Evolutionary conservation across 2,329 filamentous ascomycete genomes (phyloP), one percentile per base, ranked within the genome.

Genomic region (Diaporthe destruens): DNA sequence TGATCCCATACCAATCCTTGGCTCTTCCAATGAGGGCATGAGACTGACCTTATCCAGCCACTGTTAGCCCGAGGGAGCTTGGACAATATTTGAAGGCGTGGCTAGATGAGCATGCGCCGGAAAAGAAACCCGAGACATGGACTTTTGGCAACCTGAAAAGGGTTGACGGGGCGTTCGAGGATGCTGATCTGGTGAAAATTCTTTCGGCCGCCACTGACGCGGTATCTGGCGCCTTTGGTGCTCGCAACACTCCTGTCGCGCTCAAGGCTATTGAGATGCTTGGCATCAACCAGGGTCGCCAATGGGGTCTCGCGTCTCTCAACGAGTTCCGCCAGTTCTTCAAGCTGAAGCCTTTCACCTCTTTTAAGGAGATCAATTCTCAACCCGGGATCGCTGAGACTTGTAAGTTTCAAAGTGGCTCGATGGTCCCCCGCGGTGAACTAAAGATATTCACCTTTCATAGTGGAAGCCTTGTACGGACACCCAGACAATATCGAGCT

Each of bases 341-440:
- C 56, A 61, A 61, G 56, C 8, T 61, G 23, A 61, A 61, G 23
- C 56, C 56, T 12, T 61, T 61, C 36, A 61, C 56, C 6, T 61
- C 56, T 44, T 61, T 61, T 36, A 29, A 61, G 16, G 56, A 61
- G 11, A 29, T 61, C 0, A 61, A 61, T 14, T 29, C 36, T 23
- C 36, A 44, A 23, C 56, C 36, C 20, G 56, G 56, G 0, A 61
- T 61, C 25, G 56, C 56, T 7, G 56, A 61, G 36, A 20, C 36
- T 29, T 14, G 56, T 61, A 20, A 20, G 56, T 44, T 61, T 42
- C 7, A 6, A 11, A 6, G 1, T 0, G 3, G 8, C 18, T 29
- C 11, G 7, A 1, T 42, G n/a, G 14, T 25, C 20, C 14, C 11
- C n/a, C 6, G 1, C 12, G 6, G 14, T 29, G 36, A 29, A 3